phyloP scores from a whole-genome alignment of 495 filamentous ascomycete species.

The Rostrohypoxylon terebratum region DNA sequence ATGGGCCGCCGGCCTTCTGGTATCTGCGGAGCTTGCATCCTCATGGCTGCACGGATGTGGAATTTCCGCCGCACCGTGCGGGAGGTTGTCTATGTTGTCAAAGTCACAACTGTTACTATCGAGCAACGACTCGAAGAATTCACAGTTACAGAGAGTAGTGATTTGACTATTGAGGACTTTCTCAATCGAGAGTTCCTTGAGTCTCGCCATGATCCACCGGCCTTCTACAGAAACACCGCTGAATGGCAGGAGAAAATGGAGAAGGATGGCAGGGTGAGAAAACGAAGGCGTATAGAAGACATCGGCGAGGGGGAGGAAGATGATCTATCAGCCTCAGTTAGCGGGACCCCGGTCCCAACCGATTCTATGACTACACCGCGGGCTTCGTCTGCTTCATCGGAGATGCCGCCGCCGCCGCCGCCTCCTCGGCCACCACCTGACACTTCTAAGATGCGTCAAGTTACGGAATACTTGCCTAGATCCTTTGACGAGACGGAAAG shows the following conservation, averaged over 20 bases:
- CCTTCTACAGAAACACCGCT: constrained; percentile 73
- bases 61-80: constrained; percentile 92
- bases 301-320: constrained; percentile 52
- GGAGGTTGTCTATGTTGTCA: constrained; percentile 95
- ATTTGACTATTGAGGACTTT: constrained; percentile 88
- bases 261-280: constrained; percentile 55
- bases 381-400: constrained; percentile 22
- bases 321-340: constrained; percentile 12
- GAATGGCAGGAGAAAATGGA: constrained; percentile 63
- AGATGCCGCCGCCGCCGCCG: constrained; percentile 45
- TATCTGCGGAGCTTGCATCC: constrained; percentile 91
- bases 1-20: constrained; percentile 92
- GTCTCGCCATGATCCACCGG: constrained; percentile 78
- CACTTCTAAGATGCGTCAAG: constrained; percentile 45
- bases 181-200: constrained; percentile 69
- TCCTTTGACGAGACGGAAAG: constrained; percentile 44
- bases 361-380: constrained; percentile 21
- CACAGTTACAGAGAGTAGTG: constrained; percentile 79
- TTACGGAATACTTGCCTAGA: constrained; percentile 45
- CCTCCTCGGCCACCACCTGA: constrained; percentile 42
- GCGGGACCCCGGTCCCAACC: constrained; percentile 33
- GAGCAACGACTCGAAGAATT: constrained; percentile 91
- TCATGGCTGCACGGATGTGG: constrained; percentile 96
- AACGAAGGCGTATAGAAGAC: constrained; percentile 58
- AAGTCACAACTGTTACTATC: constrained; percentile 91